Conservation (phyloP, 2,329 filamentous ascomycete genomes). For the Penicillium polonicum region DNA sequence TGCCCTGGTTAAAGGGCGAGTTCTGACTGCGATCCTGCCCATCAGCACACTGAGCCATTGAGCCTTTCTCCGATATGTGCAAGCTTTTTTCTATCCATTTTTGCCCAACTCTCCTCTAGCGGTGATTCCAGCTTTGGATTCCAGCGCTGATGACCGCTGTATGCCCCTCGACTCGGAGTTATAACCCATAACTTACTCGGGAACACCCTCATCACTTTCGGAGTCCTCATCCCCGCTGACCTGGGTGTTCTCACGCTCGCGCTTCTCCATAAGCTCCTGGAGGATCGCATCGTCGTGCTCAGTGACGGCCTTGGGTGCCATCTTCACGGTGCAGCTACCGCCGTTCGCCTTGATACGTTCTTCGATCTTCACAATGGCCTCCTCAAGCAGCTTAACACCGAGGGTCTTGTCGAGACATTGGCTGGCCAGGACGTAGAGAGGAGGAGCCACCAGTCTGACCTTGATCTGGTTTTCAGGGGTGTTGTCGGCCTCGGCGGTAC, state of each 20-base stretch:
- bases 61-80: conserved; percentile 14
- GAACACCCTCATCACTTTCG: conserved; percentile 87
- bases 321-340: conserved; percentile 85
- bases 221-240: conserved; percentile 96
- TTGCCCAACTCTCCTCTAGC: conserved; percentile 17
- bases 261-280: conserved; percentile 98
- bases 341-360: conserved; percentile 74
- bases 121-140: conserved; percentile 15
- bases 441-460: conserved; percentile 96
- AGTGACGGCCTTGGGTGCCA: conserved; percentile 98
- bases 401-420: conserved; percentile 90
- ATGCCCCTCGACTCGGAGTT: conserved; percentile 14
- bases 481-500: conserved; percentile 89
- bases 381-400: conserved; percentile 80
- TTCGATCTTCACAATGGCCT: conserved; percentile 84
- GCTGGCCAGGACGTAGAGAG: conserved; percentile 92
- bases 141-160: conserved; percentile 19
- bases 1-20: conserved; percentile 20
- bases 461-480: conserved; percentile 92
- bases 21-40: conserved; percentile 24
- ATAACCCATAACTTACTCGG: conserved; percentile 40
- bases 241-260: conserved; percentile 94
- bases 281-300: conserved; percentile 97
- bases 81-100: conserved; percentile 24
- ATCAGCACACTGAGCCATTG: conserved; percentile 21